A percentile compares a stretch with the other conserved stretches of the same genome.
phyloP scores from a whole-genome alignment of 2,329 filamentous ascomycete genomes.

The Fusarium sp. region DNA sequence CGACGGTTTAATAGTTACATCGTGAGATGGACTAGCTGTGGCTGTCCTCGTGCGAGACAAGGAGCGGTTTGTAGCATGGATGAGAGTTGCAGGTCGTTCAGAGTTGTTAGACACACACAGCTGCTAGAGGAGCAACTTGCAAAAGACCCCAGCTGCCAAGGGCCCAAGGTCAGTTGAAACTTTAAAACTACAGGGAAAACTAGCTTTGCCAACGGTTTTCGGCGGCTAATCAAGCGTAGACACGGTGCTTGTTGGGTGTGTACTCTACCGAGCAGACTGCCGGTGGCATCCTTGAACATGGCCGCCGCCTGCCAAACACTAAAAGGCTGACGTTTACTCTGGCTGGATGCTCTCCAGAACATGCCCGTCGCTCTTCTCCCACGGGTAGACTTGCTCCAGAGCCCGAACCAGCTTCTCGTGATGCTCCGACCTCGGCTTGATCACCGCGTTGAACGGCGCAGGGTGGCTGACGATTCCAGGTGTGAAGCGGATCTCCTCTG shows the following conservation, averaged over 20 bases:
- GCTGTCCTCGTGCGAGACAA: background rate
- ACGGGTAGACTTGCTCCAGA: constrained; percentile 28
- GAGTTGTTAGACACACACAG: no score
- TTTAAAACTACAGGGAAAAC: no score
- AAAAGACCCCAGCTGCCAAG: no score
- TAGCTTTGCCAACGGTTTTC: background rate
- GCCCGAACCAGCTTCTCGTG: constrained; percentile 23
- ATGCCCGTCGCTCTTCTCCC: constrained; percentile 27
- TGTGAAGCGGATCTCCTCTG: constrained; percentile 11
- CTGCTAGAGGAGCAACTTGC: no score
- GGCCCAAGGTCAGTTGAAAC: no score
- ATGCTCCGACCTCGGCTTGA: constrained; percentile 21
- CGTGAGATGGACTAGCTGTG: background rate
- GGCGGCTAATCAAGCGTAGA: background rate
- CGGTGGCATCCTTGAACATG: no score
- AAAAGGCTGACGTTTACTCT: background rate
- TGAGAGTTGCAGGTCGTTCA: no score
- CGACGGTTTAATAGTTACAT: background rate
- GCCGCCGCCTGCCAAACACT: no score
- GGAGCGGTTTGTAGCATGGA: no score
- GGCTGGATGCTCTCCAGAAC: constrained; percentile 10
- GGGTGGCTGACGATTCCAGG: constrained; percentile 34
- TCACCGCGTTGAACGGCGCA: constrained; percentile 15
- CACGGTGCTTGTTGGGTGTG: background rate
- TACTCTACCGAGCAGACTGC: no score